Evolutionary conservation across 805 yeast genomes (phyloP), one percentile per base, ranked within the genome.

Genomic region (Blastobotrys terrestris): DNA sequence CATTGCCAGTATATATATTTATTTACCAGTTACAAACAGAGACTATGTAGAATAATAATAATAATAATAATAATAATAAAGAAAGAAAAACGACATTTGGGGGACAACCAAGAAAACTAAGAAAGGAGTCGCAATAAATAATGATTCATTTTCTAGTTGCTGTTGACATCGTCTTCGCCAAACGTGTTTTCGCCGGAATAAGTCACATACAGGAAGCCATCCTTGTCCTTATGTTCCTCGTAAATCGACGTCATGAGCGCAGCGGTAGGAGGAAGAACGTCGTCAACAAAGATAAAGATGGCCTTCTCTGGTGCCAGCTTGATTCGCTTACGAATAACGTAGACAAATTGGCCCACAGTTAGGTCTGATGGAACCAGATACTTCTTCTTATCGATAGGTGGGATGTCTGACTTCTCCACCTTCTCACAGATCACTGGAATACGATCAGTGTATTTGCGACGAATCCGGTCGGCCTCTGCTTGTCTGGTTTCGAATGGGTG

Each of bases 161-260:
- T 16, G 13, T 43, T 11, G 21, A n/a, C n/a, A n/a, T n/a, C n/a
- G n/a, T 22, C 31, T 46, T 71, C 71, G 53, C 99, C 99, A 74
- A 94, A 94, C 4, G 99, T 94, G 73, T 94, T 94, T 72, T 94
- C 99, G 48, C 99, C 98, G 4, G 97, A 87, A 74, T 92, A 92
- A 58, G 95, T 81, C 59, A 94, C 92, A 72, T 94, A 94, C 66
- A 94, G 80, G 72, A 94, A 94, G 39, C 99, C 99, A 69, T 94
- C 99, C 66, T 92, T 92, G 67, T 94, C 99, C 73, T 90, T 90
- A 72, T 94, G 96, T 70, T 94, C 97, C 64, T 91, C 95, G 67
- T 94, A 94, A 58, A 94, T 86, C 20, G 94, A 80, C 63, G 95
- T 85, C 94, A 94, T 89, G 60, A 94, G 79, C 15, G 98, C 96